These are phyloP conservation scores for Santalum album DNA, from an alignment of 164 flowering plant genomes.

Conservation along the genomic window DNA sequence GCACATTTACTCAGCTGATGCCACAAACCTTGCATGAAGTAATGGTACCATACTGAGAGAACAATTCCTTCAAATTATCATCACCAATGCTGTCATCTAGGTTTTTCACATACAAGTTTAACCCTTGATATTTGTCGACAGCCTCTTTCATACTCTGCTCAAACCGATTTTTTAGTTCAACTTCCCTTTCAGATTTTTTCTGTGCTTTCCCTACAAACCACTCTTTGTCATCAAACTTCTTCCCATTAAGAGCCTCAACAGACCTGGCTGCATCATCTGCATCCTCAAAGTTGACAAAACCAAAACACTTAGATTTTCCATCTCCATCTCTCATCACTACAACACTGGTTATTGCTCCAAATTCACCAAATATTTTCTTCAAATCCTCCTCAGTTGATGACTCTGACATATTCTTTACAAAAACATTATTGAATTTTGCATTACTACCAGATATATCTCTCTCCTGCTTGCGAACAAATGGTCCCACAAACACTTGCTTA, in stretches of 20 bases:
- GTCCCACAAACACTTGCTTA: conserved; percentile 82
- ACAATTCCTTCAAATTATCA: conserved; percentile 58
- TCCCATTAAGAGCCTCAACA: conserved; percentile 57
- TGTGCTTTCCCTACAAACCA: conserved; percentile 75
- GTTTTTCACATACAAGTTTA: conserved; percentile 55
- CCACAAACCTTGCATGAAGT: conserved; percentile 64
- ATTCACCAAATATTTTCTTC: conserved; percentile 51
- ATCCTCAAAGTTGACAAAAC: conserved; percentile 69
- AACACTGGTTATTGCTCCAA: conserved; percentile 64
- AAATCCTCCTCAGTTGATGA: conserved; percentile 64
- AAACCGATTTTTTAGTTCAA: conserved; percentile 37
- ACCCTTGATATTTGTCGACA: conserved; percentile 57
- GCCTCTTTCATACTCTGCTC: conserved; percentile 61
- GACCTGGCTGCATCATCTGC: conserved; percentile 59
- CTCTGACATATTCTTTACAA: conserved; percentile 72
- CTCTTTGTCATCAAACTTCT: conserved; percentile 51
- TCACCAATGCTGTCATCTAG: conserved; percentile 56
- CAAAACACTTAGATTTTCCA: conserved; percentile 79
- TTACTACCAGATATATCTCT: conserved; percentile 43
- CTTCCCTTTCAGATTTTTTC: conserved; percentile 63
- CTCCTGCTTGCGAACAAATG: conserved; percentile 70
- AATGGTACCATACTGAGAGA: conserved; percentile 47
- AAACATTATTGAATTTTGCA: conserved; percentile 62
- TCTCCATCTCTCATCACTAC: conserved; percentile 77
- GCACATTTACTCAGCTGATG: neutral